Conservation (phyloP, 116 monocot species). For the Trichopus zeylanicus region DNA sequence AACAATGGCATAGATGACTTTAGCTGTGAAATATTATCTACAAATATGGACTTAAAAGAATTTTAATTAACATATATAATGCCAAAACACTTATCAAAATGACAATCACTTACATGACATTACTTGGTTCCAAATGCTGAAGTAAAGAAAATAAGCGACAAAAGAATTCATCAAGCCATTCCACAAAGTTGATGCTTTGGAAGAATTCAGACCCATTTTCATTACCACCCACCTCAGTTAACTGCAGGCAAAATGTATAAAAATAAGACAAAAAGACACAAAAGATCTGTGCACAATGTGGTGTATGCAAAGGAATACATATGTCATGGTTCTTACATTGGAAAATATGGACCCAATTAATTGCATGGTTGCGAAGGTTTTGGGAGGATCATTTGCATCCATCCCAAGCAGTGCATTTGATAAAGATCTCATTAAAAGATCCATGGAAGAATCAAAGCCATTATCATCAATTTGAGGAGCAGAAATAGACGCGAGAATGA, state of each 20-base stretch:
- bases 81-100: neutral
- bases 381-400: constrained; percentile 99
- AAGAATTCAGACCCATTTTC: constrained; percentile 39
- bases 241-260: constrained; percentile 43
- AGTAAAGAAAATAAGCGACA: constrained; percentile 87
- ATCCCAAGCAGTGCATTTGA: constrained; percentile 96
- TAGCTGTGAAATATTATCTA: neutral
- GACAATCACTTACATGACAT: constrained; percentile 45
- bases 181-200: constrained; percentile 52
- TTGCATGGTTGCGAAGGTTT: constrained; percentile 95
- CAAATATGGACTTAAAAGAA: neutral
- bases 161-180: constrained; percentile 99
- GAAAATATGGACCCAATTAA: constrained; percentile 93
- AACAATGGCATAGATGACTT: neutral
- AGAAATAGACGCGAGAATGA: constrained; percentile 56
- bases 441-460: constrained; percentile 26
- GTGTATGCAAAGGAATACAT: constrained; percentile 1
- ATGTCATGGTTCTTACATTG: constrained; percentile 59
- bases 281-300: constrained; percentile 3
- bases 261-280: constrained; percentile 11
- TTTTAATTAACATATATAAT: neutral
- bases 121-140: constrained; percentile 80
- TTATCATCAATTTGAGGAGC: constrained; percentile 22
- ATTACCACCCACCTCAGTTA: constrained; percentile 45
- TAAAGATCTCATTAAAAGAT: constrained; percentile 55